A percentile compares a stretch with the other conserved stretches of the same genome.
These are phyloP conservation scores for Penicillium sp. DNA, from an alignment of 2,329 filamentous ascomycete species.

Conservation along the genomic window DNA sequence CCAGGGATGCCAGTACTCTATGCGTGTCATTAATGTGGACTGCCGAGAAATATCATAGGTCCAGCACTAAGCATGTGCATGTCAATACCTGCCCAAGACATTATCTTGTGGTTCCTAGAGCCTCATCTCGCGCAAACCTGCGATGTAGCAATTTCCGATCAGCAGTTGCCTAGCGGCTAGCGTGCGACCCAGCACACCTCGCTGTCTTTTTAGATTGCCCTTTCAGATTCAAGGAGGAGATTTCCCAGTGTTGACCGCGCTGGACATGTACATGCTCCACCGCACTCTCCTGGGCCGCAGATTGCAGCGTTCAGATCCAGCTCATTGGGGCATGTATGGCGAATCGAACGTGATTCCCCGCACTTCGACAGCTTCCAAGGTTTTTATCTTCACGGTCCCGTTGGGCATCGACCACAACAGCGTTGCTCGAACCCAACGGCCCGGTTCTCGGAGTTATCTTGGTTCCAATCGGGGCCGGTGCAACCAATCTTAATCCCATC, in stretches of 20 bases:
- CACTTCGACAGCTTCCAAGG: neutral
- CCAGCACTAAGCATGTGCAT: neutral
- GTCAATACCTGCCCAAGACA: neutral
- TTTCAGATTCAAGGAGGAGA: neutral
- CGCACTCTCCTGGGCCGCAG: neutral
- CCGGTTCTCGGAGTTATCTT: neutral
- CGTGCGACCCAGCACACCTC: neutral
- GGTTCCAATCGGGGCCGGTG: neutral
- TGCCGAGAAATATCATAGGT: neutral
- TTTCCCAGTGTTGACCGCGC: neutral
- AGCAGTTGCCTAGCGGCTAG: constrained; percentile 5
- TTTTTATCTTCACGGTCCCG: neutral
- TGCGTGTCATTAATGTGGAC: neutral
- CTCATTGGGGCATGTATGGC: neutral
- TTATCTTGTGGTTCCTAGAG: neutral
- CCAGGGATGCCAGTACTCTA: neutral
- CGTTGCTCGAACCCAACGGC: neutral
- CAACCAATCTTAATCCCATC: neutral
- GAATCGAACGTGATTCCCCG: neutral
- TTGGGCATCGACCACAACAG: neutral
- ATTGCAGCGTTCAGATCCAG: neutral
- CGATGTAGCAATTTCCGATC: neutral
- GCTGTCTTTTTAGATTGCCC: constrained; percentile 3
- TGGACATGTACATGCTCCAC: neutral
- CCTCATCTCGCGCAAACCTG: constrained; percentile 2